Evolutionary conservation across 129 eudicot species (phyloP), one percentile per base, ranked within the genome.

Genomic region (Lonicera japonica): DNA sequence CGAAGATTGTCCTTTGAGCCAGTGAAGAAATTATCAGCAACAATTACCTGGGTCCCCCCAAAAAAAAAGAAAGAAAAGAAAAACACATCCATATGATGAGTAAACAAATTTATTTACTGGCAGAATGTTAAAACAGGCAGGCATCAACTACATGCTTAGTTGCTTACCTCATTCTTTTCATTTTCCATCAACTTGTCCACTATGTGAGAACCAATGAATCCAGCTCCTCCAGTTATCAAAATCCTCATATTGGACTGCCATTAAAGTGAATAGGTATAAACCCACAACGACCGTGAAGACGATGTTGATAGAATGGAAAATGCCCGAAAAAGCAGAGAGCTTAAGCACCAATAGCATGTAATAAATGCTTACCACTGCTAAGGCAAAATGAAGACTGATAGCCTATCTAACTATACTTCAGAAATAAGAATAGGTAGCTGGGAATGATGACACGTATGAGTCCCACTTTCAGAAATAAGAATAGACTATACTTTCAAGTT

Each of bases 211-310:
- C 96, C 96, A 56, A 89, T 89, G 68, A 89, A 89, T 65, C 96
- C 96, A 79, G 96, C 96, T 69, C 96, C 96, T 20, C 96, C 96
- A 56, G 94, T 89, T 58, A 89, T 82, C 77, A 89, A 70, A 68
- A 89, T 89, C 72, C 96, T 82, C 96, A 89, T 85, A 66, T 89
- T 89, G 25, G 96, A 75, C 96, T 89, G 90, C 48, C 48, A 66
- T 29, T 29, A 29, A 29, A 29, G 36, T n/a, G 46, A 63, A 48
- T 48, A 51, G 14, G 10, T 12, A 45, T 45, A 10, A 10, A 10
- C n/a, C 51, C 14, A 45, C 51, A 45, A 10, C 7, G 12, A 5
- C 10, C 46, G 12, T 8, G 12, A 40, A 40, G 12, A 45, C 14
- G 51, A 15, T 10, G 51, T 12, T 45, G 13, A 45, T 45, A 29